Percentiles rank a stretch among this genome's conserved stretches.
These are phyloP conservation scores for Ustilago nuda DNA, from an alignment of 1,284 basidiomycete genomes.

Conservation along the genomic window DNA sequence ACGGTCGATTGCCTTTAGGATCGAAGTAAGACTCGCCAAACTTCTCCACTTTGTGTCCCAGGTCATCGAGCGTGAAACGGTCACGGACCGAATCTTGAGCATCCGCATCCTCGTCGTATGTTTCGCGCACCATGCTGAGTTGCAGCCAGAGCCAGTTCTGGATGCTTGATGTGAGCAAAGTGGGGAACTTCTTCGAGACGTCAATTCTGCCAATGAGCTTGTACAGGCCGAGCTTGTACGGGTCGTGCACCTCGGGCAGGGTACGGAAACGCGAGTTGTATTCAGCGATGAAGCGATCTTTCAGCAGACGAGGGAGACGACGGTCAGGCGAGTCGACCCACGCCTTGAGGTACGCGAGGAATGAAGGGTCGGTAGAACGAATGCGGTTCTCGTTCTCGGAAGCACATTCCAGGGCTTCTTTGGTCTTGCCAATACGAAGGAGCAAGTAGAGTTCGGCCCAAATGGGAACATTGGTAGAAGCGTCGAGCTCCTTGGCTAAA, in stretches of 20 bases:
- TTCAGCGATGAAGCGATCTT: constrained; percentile 85
- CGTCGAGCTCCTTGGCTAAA: constrained; percentile 59
- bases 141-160: constrained; percentile 99
- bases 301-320: constrained; percentile 63
- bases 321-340: constrained; percentile 77
- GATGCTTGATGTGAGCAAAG: constrained; percentile 86
- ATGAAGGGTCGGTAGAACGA: constrained; percentile 83
- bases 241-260: constrained; percentile 75
- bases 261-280: constrained; percentile 86
- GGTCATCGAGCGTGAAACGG: constrained; percentile 79
- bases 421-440: constrained; percentile 83
- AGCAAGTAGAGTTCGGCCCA: constrained; percentile 95
- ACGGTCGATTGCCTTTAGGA: constrained; percentile 76
- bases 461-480: constrained; percentile 73
- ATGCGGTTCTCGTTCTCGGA: constrained; percentile 80
- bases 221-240: constrained; percentile 94
- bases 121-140: constrained; percentile 77
- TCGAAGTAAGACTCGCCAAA: constrained; percentile 90
- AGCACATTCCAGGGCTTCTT: constrained; percentile 81
- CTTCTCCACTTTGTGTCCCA: constrained; percentile 81
- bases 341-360: constrained; percentile 84
- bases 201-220: constrained; percentile 95
- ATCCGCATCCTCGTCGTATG: constrained; percentile 52
- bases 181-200: constrained; percentile 81
- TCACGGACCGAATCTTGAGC: constrained; percentile 67